Percentiles rank a stretch among this genome's conserved stretches.
Conservation (phyloP, 73 alveolate genomes). For the Tetrahymena elliotti region DNA sequence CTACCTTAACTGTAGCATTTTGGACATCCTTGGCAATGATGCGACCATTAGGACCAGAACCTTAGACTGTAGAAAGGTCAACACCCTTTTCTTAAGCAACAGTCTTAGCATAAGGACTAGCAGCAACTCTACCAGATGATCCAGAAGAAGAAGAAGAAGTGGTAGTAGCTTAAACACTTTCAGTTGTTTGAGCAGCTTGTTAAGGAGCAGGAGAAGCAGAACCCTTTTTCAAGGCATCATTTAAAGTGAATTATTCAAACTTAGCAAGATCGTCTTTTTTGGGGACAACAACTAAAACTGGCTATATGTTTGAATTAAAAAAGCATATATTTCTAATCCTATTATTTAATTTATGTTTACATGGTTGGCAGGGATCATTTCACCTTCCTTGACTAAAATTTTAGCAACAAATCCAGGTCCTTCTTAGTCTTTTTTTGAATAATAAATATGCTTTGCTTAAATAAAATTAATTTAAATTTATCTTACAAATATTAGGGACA, state of each 20-base stretch:
- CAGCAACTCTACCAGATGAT: conserved; percentile 24
- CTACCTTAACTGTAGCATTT: conserved; percentile 19
- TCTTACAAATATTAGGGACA: conserved; percentile 17
- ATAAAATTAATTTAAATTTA: background rate
- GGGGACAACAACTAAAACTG: conserved; percentile 45
- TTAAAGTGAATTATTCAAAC: conserved; percentile 53
- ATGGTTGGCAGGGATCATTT: conserved; percentile 17
- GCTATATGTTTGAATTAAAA: conserved; percentile 46
- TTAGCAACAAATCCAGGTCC: conserved; percentile 83
- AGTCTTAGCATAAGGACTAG: conserved; percentile 61
- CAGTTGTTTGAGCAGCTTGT: background rate
- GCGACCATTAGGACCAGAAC: conserved; percentile 83
- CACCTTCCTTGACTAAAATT: conserved; percentile 57
- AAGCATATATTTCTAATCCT: background rate
- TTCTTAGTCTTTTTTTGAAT: conserved; percentile 64
- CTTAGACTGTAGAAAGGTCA: conserved; percentile 33
- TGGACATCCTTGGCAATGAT: conserved; percentile 69
- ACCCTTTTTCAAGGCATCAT: conserved; percentile 16
- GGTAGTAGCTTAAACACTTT: background rate
- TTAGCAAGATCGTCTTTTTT: conserved; percentile 62
- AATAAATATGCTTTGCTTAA: background rate
- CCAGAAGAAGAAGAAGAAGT: conserved; percentile 4
- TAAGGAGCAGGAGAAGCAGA: conserved; percentile 38
- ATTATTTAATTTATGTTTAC: conserved; percentile 58
- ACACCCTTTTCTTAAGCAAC: conserved; percentile 47